phyloP scores from a whole-genome alignment of 495 filamentous ascomycete genomes.

The Hypoxylon trugodes region DNA sequence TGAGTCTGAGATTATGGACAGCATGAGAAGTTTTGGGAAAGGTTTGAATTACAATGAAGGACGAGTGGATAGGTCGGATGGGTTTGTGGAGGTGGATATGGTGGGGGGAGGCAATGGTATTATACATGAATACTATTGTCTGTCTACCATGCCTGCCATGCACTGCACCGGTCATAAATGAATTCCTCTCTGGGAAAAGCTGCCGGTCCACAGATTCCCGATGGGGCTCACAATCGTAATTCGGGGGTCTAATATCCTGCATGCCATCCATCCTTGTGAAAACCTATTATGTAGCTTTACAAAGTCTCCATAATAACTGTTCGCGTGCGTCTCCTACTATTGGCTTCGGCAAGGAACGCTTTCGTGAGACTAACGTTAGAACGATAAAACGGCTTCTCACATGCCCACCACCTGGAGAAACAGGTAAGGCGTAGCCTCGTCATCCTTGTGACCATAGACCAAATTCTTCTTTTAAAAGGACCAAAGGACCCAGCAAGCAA shows the following conservation, averaged over 20 bases:
- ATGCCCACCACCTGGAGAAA: constrained; percentile 35
- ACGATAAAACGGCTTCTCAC: constrained; percentile 38
- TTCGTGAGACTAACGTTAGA: constrained; percentile 42
- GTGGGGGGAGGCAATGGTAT: constrained; percentile 33
- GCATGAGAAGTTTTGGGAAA: constrained; percentile 37
- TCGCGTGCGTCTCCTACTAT: constrained; percentile 38
- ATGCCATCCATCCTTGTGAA: constrained; percentile 42
- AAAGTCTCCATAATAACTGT: constrained; percentile 38
- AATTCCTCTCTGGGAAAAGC: constrained; percentile 41
- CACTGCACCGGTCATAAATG: constrained; percentile 29
- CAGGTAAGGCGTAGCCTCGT: constrained; percentile 35
- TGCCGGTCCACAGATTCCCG: constrained; percentile 42
- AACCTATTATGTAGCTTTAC: constrained; percentile 35
- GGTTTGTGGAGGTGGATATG: constrained; percentile 41
- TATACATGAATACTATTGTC: constrained; percentile 33
- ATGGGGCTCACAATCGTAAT: constrained; percentile 40
- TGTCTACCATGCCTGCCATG: too few species aligned
- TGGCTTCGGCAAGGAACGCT: constrained; percentile 35
- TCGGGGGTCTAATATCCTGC: constrained; percentile 40
- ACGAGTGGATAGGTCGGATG: constrained; percentile 30
- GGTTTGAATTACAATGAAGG: constrained; percentile 27
- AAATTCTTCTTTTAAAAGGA: constrained; percentile 8
- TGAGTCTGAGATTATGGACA: constrained; percentile 21
- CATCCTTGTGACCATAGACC: constrained; percentile 38
- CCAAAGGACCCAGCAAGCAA: too few species aligned